Evolutionary conservation across 129 eudicot species (phyloP), one percentile per base, ranked within the genome.

Genomic region (Saposhnikovia divaricata): DNA sequence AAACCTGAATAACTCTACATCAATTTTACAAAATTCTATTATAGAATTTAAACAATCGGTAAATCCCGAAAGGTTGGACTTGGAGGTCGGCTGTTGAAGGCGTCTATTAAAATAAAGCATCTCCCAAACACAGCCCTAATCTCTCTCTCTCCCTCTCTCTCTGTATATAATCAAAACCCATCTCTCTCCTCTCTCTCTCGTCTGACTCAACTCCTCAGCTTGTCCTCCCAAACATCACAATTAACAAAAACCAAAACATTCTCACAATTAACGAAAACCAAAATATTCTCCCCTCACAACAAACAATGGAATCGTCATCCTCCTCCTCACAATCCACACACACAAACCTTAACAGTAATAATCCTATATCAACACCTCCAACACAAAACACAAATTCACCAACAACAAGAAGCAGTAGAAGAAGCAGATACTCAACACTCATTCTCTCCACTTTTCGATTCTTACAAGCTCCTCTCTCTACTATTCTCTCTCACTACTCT

Each of bases 391-490:
- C 81, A 46, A 12, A 72, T 72, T 34, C 37, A 34, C 19, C 48
- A 9, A 47, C 86, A 38, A 77, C 85, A 37, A 71, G 85, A 57
- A 79, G 80, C 48, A 79, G 81, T 48, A 43, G 44, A 70, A 15
- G 44, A 70, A 31, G n/a, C 40, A 14, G 84, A 75, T 53, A 77
- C 81, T 86, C 76, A 42, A 76, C 73, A 53, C 82, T 73, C 66
- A 72, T 53, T n/a, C 6, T 66, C 82, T 81, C 92, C 72, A 46
- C 84, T 69, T 82, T 92, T 14, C 78, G 92, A 59, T 89, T 88
- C 81, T 59, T 92, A 10, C 94, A 84, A 65, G 88, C 91, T 51
- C 94, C 97, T 19, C 86, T 92, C 13, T 81, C 93, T 13, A 83
- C 92, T 74, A 37, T 88, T 2, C 86, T 92, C 21, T 45, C 59